phyloP scores from a whole-genome alignment of 768 basidiomycete genomes.

The Omphalotus guepiniiformis region DNA sequence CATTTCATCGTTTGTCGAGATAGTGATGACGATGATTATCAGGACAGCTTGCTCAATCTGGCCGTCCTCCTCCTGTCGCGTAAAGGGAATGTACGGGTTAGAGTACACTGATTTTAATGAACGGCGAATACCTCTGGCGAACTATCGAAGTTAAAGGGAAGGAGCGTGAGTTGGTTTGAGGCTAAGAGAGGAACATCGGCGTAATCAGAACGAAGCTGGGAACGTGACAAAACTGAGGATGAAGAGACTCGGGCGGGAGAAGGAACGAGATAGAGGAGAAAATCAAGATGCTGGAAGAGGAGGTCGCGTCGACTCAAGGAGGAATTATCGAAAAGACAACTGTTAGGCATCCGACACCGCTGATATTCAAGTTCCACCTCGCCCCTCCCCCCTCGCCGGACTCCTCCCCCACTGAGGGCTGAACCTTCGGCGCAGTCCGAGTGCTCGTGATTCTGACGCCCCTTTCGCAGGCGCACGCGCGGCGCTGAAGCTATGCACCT shows the following conservation, averaged over 20 bases:
- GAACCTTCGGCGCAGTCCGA: conserved; percentile 21
- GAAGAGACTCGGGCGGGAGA: conserved; percentile 37
- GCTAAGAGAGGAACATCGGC: conserved; percentile 49
- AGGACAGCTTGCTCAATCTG: conserved; percentile 5
- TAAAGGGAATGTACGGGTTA: conserved; percentile 39
- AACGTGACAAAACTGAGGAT: conserved; percentile 31
- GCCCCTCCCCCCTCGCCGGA: conserved; percentile 41
- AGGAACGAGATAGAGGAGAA: conserved; percentile 54
- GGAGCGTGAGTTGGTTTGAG: conserved; percentile 56
- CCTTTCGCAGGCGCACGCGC: conserved; percentile 62
- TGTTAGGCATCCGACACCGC: not conserved
- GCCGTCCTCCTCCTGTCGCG: conserved; percentile 34
- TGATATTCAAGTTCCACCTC: conserved; percentile 36
- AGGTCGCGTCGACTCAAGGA: conserved; percentile 1
- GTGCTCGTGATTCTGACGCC: conserved; percentile 23
- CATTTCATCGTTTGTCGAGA: conserved; percentile 11
- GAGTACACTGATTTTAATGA: conserved; percentile 15
- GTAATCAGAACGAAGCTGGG: conserved; percentile 36
- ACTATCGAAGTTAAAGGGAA: conserved; percentile 51
- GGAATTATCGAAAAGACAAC: conserved; percentile 1
- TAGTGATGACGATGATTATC: conserved; percentile 13
- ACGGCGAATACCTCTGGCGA: conserved; percentile 40
- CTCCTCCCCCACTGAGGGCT: conserved; percentile 30
- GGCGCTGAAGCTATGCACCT: conserved; percentile 53
- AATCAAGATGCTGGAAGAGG: conserved; percentile 1